Evolutionary conservation across 2,329 filamentous ascomycete genomes (phyloP).

Genomic region (Myrmaecium sp.): DNA sequence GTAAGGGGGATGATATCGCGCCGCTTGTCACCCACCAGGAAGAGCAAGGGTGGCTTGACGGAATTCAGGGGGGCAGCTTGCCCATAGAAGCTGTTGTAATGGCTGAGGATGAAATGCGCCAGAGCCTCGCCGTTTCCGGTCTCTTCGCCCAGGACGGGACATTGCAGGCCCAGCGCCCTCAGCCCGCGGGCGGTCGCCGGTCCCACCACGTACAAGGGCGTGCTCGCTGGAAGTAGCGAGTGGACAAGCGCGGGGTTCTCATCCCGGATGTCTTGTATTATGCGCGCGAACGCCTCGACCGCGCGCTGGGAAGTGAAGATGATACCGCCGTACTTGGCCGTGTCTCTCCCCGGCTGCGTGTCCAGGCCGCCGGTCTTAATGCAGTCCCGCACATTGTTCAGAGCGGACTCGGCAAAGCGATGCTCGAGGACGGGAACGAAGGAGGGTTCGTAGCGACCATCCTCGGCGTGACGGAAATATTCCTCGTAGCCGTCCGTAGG

Average conservation of each 20-base stretch:
- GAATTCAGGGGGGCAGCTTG: conserved; percentile 9
- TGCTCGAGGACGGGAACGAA: conserved; percentile 70
- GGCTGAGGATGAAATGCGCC: conserved; percentile 58
- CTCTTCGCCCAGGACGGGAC: conserved; percentile 58
- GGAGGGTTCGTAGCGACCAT: conserved; percentile 39
- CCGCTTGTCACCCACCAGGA: conserved; percentile 78
- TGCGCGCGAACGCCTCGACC: conserved; percentile 56
- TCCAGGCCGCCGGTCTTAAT: conserved; percentile 30
- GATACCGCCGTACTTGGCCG: conserved; percentile 49
- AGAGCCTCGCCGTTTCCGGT: conserved; percentile 74
- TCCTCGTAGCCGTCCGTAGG: conserved; percentile 59
- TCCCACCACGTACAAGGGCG: conserved; percentile 62
- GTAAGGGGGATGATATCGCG: conserved; percentile 79
- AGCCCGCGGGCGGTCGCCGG: conserved; percentile 68
- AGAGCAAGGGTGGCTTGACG: conserved; percentile 50
- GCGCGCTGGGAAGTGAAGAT: conserved; percentile 75
- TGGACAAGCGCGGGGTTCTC: conserved; percentile 10
- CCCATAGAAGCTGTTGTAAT: conserved; percentile 45
- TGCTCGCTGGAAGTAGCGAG: conserved; percentile 27
- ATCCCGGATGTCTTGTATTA: conserved; percentile 39
- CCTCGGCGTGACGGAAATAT: conserved; percentile 35
- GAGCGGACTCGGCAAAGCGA: conserved; percentile 42
- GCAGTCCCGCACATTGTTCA: conserved; percentile 35
- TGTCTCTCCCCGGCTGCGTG: conserved; percentile 6
- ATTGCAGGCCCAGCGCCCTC: conserved; percentile 28